Evolutionary conservation across 805 yeast species (phyloP).

Genomic region (Cephaloascus fragrans): DNA sequence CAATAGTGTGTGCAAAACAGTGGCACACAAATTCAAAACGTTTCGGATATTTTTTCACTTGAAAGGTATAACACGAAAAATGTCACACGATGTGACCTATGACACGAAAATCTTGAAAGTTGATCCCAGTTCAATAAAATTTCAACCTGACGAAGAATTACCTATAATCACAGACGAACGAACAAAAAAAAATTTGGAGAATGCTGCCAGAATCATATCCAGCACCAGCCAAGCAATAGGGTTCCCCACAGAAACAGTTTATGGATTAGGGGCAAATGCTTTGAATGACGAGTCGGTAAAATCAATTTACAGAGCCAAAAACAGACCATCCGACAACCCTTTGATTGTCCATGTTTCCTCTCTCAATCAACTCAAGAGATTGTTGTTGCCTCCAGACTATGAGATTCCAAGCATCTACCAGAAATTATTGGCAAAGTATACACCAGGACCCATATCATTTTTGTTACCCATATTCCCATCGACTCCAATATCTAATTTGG

Average conservation of each 20-base stretch:
- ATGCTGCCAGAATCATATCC: constrained; percentile 51
- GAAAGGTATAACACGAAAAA: no score
- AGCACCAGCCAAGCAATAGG: constrained; percentile 60
- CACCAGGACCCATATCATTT: constrained; percentile 97
- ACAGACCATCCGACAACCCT: constrained; percentile 94
- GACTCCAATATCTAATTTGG: constrained; percentile 54
- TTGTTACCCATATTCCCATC: constrained; percentile 49
- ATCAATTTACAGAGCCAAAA: constrained; percentile 79
- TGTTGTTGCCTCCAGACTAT: constrained; percentile 36
- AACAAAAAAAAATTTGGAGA: constrained; percentile 38
- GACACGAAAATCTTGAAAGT: constrained; percentile 39
- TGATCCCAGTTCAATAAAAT: constrained; percentile 39
- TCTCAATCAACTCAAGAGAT: constrained; percentile 54
- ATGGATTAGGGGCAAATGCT: constrained; percentile 90
- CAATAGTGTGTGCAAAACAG: no score
- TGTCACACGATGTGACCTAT: no score
- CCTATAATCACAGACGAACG: constrained; percentile 41
- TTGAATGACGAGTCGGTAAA: constrained; percentile 61
- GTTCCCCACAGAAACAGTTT: constrained; percentile 95
- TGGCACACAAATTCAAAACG: no score
- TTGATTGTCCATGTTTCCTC: constrained; percentile 85
- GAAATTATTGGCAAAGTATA: constrained; percentile 55
- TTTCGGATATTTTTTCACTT: no score
- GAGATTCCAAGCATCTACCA: constrained; percentile 62
- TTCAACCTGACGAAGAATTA: constrained; percentile 27